phyloP scores from a whole-genome alignment of 169 alveolate species.

The Eimeria sp. region DNA sequence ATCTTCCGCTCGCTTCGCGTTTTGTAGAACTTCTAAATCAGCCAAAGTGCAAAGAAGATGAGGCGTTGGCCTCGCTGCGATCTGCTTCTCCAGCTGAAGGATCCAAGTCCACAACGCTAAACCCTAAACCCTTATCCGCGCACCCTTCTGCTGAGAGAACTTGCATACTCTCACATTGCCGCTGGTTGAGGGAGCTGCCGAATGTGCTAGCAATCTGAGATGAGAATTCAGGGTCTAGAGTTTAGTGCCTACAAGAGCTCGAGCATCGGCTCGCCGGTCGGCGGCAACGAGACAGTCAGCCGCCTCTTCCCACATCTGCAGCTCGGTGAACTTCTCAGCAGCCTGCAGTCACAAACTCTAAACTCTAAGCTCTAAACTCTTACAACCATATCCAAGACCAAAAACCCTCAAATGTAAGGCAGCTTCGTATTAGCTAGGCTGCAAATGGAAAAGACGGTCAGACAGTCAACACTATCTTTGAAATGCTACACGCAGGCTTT shows the following conservation, averaged over 20 bases:
- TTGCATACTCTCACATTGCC: neutral
- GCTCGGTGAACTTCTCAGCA: slow-evolving; percentile 91
- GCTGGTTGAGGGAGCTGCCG: neutral
- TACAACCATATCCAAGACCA: neutral
- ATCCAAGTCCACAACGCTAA: neutral
- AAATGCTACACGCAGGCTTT: neutral
- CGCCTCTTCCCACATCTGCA: slow-evolving; percentile 95
- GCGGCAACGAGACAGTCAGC: slow-evolving; percentile 93
- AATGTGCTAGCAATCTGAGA: neutral
- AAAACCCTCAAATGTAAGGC: neutral
- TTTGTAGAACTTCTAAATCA: slow-evolving; percentile 90
- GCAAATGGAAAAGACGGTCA: neutral
- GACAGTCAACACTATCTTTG: neutral
- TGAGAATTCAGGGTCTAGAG: neutral
- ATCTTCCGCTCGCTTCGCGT: slow-evolving; percentile 59
- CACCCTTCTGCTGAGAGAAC: neutral
- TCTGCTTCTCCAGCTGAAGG: slow-evolving; percentile 87
- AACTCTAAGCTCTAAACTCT: neutral
- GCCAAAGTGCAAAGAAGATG: slow-evolving; percentile 95
- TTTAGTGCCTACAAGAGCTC: slow-evolving; percentile 58
- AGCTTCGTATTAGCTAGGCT: neutral
- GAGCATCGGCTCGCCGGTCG: slow-evolving; percentile 88
- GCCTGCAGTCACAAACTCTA: slow-evolving; percentile 87
- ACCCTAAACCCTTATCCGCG: neutral
- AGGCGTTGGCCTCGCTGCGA: slow-evolving; percentile 90